Conservation (phyloP, 2,329 filamentous ascomycete species). For the Aspergillus sp. region DNA sequence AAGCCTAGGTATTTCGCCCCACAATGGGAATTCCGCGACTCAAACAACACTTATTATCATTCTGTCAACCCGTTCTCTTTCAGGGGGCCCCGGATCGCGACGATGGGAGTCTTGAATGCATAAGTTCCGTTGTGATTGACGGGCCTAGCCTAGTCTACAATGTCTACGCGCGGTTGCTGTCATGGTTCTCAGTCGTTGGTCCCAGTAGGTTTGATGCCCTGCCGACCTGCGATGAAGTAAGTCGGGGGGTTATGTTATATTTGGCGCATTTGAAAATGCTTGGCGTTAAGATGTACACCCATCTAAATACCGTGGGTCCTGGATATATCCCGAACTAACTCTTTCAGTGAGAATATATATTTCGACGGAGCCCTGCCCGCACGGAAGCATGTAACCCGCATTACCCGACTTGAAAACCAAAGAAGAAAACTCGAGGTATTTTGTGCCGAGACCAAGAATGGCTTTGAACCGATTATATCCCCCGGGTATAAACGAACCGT, state of each 20-base stretch:
- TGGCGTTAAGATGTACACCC: constrained; percentile 66
- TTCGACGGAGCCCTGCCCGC: constrained; percentile 82
- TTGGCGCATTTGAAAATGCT: constrained; percentile 58
- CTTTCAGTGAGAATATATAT: constrained; percentile 64
- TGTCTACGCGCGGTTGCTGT: constrained; percentile 60
- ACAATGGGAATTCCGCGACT: constrained; percentile 37
- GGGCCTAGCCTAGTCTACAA: constrained; percentile 77
- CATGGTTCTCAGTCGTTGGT: constrained; percentile 30
- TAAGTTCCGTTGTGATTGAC: constrained; percentile 60
- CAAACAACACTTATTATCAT: constrained; percentile 32
- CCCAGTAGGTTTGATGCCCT: constrained; percentile 52
- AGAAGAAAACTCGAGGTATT: constrained; percentile 57
- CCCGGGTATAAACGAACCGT: constrained; percentile 5
- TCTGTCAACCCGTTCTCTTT: constrained; percentile 27
- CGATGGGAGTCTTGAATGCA: constrained; percentile 11
- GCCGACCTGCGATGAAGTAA: constrained; percentile 65
- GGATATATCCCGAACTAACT: constrained; percentile 13
- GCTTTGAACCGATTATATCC: constrained; percentile 23
- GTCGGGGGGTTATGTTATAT: constrained; percentile 59
- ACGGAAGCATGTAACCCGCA: constrained; percentile 63
- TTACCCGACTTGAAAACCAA: constrained; percentile 59
- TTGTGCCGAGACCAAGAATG: constrained; percentile 37
- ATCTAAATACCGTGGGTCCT: constrained; percentile 6
- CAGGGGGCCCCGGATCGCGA: background rate
- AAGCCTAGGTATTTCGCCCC: too few relatives aligned